Evolutionary conservation across 805 yeast species (phyloP).

Genomic region (Candida parachauliodes): DNA sequence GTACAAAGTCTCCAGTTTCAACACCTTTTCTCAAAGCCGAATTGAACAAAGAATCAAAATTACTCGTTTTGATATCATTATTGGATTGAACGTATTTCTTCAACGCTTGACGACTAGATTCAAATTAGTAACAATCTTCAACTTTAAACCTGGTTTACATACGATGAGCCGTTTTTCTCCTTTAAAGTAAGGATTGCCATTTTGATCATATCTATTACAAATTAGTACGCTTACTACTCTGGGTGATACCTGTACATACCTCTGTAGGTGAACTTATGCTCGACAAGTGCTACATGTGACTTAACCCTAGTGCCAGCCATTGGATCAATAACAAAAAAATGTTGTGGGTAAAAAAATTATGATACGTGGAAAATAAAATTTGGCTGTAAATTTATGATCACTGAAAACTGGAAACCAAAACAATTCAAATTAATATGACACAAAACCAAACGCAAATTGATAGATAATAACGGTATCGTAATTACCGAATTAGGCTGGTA

Average conservation of each 20-base stretch:
- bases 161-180: constrained; percentile 77
- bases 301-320: neutral
- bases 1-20: constrained; percentile 66
- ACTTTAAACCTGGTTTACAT: constrained; percentile 28
- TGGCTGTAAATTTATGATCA: neutral
- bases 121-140: constrained; percentile 3
- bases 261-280: neutral
- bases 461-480: too few species aligned
- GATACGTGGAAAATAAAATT: neutral
- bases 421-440: too few species aligned
- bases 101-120: constrained; percentile 70
- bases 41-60: constrained; percentile 75
- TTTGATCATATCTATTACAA: constrained; percentile 64
- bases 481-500: too few species aligned
- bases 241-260: too few species aligned
- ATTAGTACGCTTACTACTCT: constrained; percentile 18
- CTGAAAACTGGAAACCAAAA: neutral
- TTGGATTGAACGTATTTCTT: constrained; percentile 75
- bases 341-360: neutral
- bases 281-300: neutral
- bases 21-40: constrained; percentile 79
- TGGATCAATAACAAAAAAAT: neutral
- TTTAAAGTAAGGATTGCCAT: constrained; percentile 68
- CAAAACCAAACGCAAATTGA: too few species aligned
- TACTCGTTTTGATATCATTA: constrained; percentile 54